These are phyloP conservation scores for Elsinoe arachidis DNA, from an alignment of 2,329 filamentous ascomycete species.

Conservation along the genomic window DNA sequence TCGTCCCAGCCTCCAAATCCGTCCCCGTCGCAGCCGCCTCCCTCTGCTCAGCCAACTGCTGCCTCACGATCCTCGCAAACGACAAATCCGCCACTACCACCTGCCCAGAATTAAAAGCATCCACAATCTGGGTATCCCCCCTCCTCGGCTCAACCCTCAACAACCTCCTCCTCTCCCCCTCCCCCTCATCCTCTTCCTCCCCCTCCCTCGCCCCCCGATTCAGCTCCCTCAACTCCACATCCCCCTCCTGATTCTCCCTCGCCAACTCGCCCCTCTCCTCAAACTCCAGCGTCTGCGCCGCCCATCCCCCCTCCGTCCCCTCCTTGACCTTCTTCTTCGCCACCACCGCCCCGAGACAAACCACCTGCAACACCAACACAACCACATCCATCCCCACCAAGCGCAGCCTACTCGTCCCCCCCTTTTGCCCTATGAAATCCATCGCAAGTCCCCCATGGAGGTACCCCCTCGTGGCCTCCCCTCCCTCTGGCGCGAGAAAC, in stretches of 20 bases:
- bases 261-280: conserved; percentile 46
- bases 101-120: conserved; percentile 40
- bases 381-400: conserved; percentile 47
- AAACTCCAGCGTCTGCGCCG: conserved; percentile 48
- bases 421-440: conserved; percentile 56
- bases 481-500: conserved; percentile 33
- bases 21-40: conserved; percentile 17
- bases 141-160: conserved; percentile 18
- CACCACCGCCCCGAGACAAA: conserved; percentile 47
- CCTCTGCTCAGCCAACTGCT: conserved; percentile 33
- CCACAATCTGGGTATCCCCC: conserved; percentile 31
- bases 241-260: conserved; percentile 29
- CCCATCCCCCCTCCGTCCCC: conserved; percentile 21
- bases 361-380: conserved; percentile 46
- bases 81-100: conserved; percentile 38
- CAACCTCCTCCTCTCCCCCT: conserved; percentile 15
- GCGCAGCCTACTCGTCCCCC: conserved; percentile 45
- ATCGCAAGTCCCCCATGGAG: conserved; percentile 55
- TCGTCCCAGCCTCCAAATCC: conserved; percentile 1
- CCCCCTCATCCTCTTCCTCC: background rate
- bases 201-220: conserved; percentile 17
- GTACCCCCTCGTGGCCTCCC: conserved; percentile 44
- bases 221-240: conserved; percentile 34
- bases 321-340: conserved; percentile 43
- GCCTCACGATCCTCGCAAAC: conserved; percentile 32